Conservation (phyloP, 2,329 filamentous ascomycete species). For the Colletotrichum sublineola region DNA sequence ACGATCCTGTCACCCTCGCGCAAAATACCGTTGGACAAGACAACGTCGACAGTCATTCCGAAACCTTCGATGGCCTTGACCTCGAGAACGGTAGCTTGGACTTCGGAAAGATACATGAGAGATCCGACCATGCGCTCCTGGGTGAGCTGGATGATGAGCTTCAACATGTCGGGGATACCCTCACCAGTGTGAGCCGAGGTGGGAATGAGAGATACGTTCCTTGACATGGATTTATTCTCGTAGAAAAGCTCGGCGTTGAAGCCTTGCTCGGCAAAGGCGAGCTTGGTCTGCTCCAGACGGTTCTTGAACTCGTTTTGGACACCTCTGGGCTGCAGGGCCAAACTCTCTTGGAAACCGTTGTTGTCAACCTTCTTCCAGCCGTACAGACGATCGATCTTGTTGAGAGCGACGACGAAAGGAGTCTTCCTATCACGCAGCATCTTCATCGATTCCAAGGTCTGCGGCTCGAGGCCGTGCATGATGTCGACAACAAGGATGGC, state of each 20-base stretch:
- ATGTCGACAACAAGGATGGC: constrained; percentile 99
- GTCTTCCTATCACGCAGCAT: constrained; percentile 93
- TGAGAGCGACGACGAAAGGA: constrained; percentile 97
- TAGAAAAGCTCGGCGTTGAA: constrained; percentile 98
- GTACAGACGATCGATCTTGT: constrained; percentile 99
- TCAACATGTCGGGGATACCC: constrained; percentile 98
- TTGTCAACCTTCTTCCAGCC: constrained; percentile 99
- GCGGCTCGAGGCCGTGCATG: constrained; percentile 98
- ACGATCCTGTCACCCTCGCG: constrained; percentile 95
- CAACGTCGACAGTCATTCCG: constrained; percentile 97
- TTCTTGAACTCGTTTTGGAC: constrained; percentile 96
- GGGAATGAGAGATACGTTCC: constrained; percentile 93
- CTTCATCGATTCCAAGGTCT: constrained; percentile 97
- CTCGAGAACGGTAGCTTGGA: constrained; percentile 97
- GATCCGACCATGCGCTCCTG: constrained; percentile 98
- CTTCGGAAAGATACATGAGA: constrained; percentile 98
- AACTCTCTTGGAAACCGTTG: constrained; percentile 96
- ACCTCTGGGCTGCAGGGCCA: constrained; percentile 89
- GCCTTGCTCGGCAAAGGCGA: constrained; percentile 94
- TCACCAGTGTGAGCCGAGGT: constrained; percentile 99
- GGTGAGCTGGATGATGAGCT: constrained; percentile 90
- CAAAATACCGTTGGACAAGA: constrained; percentile 95
- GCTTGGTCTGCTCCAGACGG: constrained; percentile 89
- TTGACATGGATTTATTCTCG: constrained; percentile 98
- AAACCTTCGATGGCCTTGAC: constrained; percentile 99